phyloP scores from a whole-genome alignment of 2,329 filamentous ascomycete species.

The Fusarium papillatum region DNA sequence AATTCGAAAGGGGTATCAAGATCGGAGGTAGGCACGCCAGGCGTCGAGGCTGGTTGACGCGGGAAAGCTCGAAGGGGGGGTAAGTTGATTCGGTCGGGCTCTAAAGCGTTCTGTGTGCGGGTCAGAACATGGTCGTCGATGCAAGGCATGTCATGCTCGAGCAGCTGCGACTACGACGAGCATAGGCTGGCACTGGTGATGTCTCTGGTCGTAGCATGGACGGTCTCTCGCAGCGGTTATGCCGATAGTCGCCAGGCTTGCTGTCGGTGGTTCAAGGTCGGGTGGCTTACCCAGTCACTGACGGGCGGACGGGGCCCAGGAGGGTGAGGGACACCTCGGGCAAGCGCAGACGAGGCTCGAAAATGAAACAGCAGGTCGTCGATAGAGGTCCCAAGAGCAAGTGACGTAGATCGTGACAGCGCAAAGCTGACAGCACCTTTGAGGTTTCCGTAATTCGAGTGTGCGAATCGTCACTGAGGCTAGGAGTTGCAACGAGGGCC shows the following conservation, averaged over 20 bases:
- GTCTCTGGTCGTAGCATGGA: slow-evolving; percentile 11
- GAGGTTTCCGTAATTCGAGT: slow-evolving; percentile 21
- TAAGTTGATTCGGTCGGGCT: slow-evolving; percentile 44
- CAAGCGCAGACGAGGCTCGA: slow-evolving; percentile 14
- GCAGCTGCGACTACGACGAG: slow-evolving; percentile 35
- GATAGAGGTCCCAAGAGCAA: slow-evolving; percentile 7
- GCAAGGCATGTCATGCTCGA: slow-evolving; percentile 22
- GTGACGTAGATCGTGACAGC: slow-evolving; percentile 7
- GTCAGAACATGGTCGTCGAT: slow-evolving; percentile 42
- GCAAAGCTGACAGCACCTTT: slow-evolving; percentile 20
- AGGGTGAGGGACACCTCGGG: slow-evolving; percentile 33
- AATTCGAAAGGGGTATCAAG: slow-evolving; percentile 27
- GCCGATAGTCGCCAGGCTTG: slow-evolving; percentile 25
- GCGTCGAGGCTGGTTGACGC: slow-evolving; percentile 9
- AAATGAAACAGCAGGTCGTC: slow-evolving; percentile 13
- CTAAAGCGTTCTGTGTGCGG: slow-evolving; percentile 42
- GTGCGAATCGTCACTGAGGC: slow-evolving; percentile 27
- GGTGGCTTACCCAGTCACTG: slow-evolving; percentile 45
- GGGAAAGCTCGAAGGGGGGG: slow-evolving; percentile 28
- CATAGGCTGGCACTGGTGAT: slow-evolving; percentile 11
- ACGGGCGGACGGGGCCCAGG: slow-evolving; percentile 33
- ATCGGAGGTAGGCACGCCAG: neutral
- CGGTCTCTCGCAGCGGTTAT: slow-evolving; percentile 23
- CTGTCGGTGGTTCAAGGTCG: slow-evolving; percentile 33
- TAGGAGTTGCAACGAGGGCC: slow-evolving; percentile 45